A percentile compares a stretch with the other conserved stretches of the same genome.
Conservation (phyloP, 139 green algal species). For the Edaphochlamys debaryana region DNA sequence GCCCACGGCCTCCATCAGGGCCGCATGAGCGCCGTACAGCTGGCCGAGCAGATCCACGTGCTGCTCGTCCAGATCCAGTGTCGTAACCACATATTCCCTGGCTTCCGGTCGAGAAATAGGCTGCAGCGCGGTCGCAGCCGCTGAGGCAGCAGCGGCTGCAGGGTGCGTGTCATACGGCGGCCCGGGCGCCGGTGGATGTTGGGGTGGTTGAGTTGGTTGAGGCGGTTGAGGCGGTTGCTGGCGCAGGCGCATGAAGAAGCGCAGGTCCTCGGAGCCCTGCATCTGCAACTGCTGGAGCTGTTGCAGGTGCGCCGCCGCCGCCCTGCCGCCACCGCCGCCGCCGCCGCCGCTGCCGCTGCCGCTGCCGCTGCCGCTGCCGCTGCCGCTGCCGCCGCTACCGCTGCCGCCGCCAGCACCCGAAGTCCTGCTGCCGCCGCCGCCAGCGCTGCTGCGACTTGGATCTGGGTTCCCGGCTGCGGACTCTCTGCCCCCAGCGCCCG, state of each 20-base stretch:
- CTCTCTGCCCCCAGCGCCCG: too few relatives aligned
- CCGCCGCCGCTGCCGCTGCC: background rate
- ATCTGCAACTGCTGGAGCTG: slow-evolving; percentile 19
- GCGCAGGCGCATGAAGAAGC: slow-evolving; percentile 16
- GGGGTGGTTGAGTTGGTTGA: too few relatives aligned
- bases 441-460: too few relatives aligned
- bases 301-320: background rate
- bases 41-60: background rate
- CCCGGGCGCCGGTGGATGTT: too few relatives aligned
- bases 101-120: too few relatives aligned
- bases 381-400: too few relatives aligned
- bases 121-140: background rate
- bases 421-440: too few relatives aligned
- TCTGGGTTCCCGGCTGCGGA: too few relatives aligned
- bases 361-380: background rate
- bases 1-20: background rate
- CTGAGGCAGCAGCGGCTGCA: background rate
- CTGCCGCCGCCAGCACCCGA: too few relatives aligned
- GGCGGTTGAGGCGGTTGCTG: too few relatives aligned
- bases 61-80: background rate
- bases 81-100: too few relatives aligned
- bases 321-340: background rate
- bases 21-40: background rate
- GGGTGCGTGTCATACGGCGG: too few relatives aligned
- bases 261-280: background rate